phyloP scores from a whole-genome alignment of 1,284 basidiomycete species.

The Entoloma clypeatum region DNA sequence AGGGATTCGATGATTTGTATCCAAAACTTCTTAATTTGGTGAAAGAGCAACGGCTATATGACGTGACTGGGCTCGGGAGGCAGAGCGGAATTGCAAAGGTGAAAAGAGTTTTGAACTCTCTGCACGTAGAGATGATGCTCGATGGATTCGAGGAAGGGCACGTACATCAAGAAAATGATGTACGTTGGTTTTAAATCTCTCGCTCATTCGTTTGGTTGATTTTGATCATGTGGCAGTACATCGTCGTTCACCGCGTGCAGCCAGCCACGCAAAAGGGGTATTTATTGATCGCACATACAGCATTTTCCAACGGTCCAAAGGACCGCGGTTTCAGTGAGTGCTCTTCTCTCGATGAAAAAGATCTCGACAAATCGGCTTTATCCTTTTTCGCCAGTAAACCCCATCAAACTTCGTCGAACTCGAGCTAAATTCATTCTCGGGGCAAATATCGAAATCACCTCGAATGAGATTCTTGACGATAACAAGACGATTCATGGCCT shows the following conservation, averaged over 20 bases:
- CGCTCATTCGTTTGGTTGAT: conserved; percentile 1
- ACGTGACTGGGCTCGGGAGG: conserved; percentile 49
- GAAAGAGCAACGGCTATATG: conserved; percentile 76
- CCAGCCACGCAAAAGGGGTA: conserved; percentile 90
- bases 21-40: conserved; percentile 88
- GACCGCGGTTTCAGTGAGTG: conserved; percentile 71
- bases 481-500: conserved; percentile 66
- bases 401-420: conserved; percentile 79
- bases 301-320: conserved; percentile 76
- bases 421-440: conserved; percentile 80
- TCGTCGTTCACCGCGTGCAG: conserved; percentile 86
- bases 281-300: conserved; percentile 85
- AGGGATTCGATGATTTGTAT: conserved; percentile 96
- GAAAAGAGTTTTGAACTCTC: conserved; percentile 81
- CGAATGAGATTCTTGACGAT: conserved; percentile 58
- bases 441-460: conserved; percentile 65
- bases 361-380: too few relatives aligned
- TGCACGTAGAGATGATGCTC: conserved; percentile 88
- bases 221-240: conserved; percentile 59
- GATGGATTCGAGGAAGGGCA: conserved; percentile 85
- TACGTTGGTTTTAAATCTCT: conserved; percentile 39
- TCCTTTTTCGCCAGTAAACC: conserved; percentile 62
- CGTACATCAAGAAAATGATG: conserved; percentile 92
- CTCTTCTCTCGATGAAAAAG: background rate
- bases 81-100: conserved; percentile 72